Evolutionary conservation across 2,329 filamentous ascomycete species (phyloP).

Genomic region (Alternaria ventricosa): DNA sequence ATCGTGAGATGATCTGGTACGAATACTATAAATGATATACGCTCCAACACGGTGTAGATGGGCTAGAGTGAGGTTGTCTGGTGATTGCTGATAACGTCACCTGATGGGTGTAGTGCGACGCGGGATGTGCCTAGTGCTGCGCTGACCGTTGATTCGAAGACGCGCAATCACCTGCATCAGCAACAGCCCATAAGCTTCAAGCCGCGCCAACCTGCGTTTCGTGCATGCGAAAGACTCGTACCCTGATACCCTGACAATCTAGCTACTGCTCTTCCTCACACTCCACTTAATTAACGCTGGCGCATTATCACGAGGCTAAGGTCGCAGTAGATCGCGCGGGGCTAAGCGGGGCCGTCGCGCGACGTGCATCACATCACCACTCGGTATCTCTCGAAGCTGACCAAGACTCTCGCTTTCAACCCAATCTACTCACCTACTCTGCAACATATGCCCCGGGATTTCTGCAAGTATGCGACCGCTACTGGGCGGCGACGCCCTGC

Average conservation of each 20-base stretch:
- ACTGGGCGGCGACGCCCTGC: conserved; percentile 45
- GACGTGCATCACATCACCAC: conserved; percentile 16
- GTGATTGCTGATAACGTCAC: conserved; percentile 28
- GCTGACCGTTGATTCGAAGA: conserved; percentile 13
- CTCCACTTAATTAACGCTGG: conserved; percentile 5
- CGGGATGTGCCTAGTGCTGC: background rate
- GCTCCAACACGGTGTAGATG: background rate
- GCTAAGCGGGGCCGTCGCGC: conserved; percentile 21
- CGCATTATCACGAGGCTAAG: conserved; percentile 18
- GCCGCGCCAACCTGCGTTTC: conserved; percentile 7
- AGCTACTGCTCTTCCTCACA: background rate
- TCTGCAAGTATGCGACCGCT: conserved; percentile 41
- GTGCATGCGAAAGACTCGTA: conserved; percentile 8
- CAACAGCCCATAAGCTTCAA: conserved; percentile 12
- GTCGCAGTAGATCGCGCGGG: conserved; percentile 22
- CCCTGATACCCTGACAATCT: background rate
- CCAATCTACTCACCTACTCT: background rate
- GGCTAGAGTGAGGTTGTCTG: conserved; percentile 5
- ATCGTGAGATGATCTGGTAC: conserved; percentile 13
- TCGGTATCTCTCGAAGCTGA: conserved; percentile 9
- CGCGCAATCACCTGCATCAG: conserved; percentile 12
- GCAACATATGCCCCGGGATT: conserved; percentile 10
- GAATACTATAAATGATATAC: conserved; percentile 16
- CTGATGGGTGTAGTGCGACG: conserved; percentile 16
- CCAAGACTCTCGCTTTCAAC: conserved; percentile 3